Evolutionary conservation across 768 basidiomycete species (phyloP), one percentile per base, ranked within the genome.

Genomic region (Macrolepiota dolichaula): DNA sequence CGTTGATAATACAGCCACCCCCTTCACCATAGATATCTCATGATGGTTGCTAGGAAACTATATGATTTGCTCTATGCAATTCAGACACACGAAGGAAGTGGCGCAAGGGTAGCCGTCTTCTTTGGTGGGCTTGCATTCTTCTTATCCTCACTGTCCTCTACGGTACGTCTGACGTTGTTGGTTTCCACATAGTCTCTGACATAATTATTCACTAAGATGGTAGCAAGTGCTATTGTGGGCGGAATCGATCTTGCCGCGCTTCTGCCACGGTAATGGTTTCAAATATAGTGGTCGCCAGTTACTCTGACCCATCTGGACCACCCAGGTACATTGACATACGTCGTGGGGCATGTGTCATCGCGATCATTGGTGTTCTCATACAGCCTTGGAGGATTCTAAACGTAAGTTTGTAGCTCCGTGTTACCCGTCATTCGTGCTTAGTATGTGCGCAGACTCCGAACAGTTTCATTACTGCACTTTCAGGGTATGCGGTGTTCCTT

Each of bases 331-430:
- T 72, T 40, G 65, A 69, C 54, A 73, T 73, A 46, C 67, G 72
- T 35, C 62, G 72, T n/a, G 71, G 72, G 2, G 70, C 71, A 0
- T 70, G 70, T 52, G 64, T 73, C n/a, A 67, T 73, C 37, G 70
- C 68, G 0, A 57, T 69, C 24, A 66, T 71, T 27, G 71, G 69
- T 4, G 69, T 71, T 3, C 69, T 68, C 24, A 72, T 72, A 49
- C 69, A 73, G 36, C 70, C 70, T n/a, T 73, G 72, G 72, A 70
- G 64, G 52, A 69, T 72, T 11, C 59, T 72, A 36, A 71, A 73
- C 52, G 71, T 72, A 44, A 2, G 63, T 62, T 19, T 19, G 22
- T 35, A 13, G 15, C 17, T 24, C 54, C 24, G 22, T 47, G 10
- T 44, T 17, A 12, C 4, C 17, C 11, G 6, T 51, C 32, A 37